Base-by-base conservation (phyloP, 1,284 basidiomycete genomes). In the Ceratobasidium sp. region DNA sequence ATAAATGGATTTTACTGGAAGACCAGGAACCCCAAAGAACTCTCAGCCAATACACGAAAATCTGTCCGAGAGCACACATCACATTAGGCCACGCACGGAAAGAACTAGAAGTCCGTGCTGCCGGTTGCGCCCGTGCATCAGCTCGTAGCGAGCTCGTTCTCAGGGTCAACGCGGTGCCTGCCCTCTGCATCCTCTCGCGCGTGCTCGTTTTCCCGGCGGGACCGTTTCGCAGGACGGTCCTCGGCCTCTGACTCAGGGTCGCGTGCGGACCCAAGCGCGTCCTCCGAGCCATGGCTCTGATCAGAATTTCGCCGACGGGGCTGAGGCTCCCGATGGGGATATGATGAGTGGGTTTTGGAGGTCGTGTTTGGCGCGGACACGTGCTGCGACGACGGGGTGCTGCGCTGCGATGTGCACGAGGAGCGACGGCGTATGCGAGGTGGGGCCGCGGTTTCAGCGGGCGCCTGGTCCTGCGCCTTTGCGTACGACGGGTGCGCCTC, bases 121-220 rank as follows among this genome's bases (percentile, higher is more conserved):
- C 13, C 58, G 32, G 58, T 59, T 43, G 58, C 43, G 43, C 58
- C 58, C 46, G 58, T 18, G n/a, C 23, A 41, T 59, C 38, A 59
- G 46, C n/a, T 43, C 46, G 58, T 59, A 38, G 58, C 46, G 7
- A 44, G 30, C 38, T 44, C 38, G 58, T 26, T 38, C 28, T 18
- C 58, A 44, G 58, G 58, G 41, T 21, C 46, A 6, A 43, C 14
- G 21, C 38, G 58, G 58, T 59, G 58, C 58, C 58, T 59, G 14
- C 21, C 58, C 38, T 44, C 41, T 43, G 46, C 38, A 16, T 26
- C 66, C 66, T 57, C 66, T 50, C 35, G 52, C 26, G 66, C 66
- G 52, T 69, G 66, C 52, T 69, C 66, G 52, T 69, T 69, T 69
- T 69, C 66, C 66, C 66, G 66, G 50, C 66, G 66, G 41, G 66